Evolutionary conservation across 139 green algal species (phyloP).

Genomic region (Chlamydomonas sp.): DNA sequence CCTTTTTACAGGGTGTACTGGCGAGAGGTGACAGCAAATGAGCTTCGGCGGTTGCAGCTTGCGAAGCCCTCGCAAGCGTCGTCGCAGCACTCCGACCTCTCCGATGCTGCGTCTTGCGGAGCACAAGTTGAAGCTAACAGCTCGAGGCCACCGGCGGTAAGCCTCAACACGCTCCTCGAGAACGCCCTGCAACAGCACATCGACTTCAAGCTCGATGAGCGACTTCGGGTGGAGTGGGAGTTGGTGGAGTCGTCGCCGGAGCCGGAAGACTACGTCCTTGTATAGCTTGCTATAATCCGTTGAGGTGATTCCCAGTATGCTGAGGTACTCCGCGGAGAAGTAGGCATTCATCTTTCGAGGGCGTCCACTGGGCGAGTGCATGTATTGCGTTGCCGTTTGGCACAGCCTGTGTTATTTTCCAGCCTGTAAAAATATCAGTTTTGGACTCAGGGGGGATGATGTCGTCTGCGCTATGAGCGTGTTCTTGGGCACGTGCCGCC

Average conservation of each 20-base stretch:
- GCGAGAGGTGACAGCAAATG: slow-evolving; percentile 9
- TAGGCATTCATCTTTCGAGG: no score
- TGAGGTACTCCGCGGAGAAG: no score
- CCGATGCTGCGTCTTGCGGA: background rate
- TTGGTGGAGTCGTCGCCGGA: slow-evolving; percentile 6
- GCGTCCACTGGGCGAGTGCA: no score
- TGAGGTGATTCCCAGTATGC: no score
- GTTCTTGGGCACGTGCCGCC: no score
- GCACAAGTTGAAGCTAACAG: background rate
- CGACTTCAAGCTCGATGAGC: slow-evolving; percentile 1
- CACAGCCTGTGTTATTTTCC: no score
- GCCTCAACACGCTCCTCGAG: slow-evolving; percentile 2
- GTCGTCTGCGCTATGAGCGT: no score
- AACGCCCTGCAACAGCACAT: background rate
- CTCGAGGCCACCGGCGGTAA: background rate
- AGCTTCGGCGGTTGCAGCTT: slow-evolving; percentile 9
- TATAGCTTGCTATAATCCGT: background rate
- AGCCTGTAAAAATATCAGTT: no score
- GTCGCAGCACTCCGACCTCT: no score
- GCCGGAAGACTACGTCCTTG: slow-evolving; percentile 17
- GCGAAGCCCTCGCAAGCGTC: no score
- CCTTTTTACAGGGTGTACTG: slow-evolving; percentile 12
- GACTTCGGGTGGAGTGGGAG: slow-evolving; percentile 18
- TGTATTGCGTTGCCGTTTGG: no score
- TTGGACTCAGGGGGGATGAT: no score